Evolutionary conservation across 495 filamentous ascomycete genomes (phyloP), one percentile per base, ranked within the genome.

Genomic region (Xylaria venustula): DNA sequence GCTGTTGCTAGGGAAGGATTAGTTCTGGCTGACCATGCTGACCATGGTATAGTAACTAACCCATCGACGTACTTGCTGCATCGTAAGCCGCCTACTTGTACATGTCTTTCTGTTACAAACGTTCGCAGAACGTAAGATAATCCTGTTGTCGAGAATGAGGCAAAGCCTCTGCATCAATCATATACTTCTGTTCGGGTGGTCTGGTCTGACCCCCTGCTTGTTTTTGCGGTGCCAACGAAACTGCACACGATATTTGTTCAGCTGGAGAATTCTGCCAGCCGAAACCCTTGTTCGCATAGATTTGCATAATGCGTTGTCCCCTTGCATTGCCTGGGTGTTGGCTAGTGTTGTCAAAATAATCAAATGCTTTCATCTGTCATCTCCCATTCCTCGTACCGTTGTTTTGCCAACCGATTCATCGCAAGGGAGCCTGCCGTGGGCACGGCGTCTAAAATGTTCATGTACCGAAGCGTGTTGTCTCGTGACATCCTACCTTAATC

Each of bases 311-410:
- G 53, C 11, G 40, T 40, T 40, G 37, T 55, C 19, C 40, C 20
- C 53, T 55, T 55, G 53, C 53, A 55, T 55, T 20, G 53, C 53
- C 32, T 55, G 19, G 53, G 53, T 45, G 53, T 55, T 55, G 53
- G 53, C 25, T 55, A 55, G 23, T 25, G 32, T 34, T 45, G 22
- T 23, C 7, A 23, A 4, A 12, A 20, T 23, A n/a, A n/a, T 46
- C 20, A 46, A 8, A 34, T 34, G 30, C 30, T 34, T 34, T 34
- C 11, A 46, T 12, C 6, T 46, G 7, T 23, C 6, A 23, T 22
- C 19, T 46, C 19, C 20, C 42, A 7, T 23, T 46, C 2, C 2
- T 46, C 6, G 15, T 19, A n/a, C 40, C 19, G 7, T 42, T 17
- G 30, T 34, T 34, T 34, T 34, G 30, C 11, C 30, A 11, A 34